A percentile compares a stretch with the other conserved stretches of the same genome.
Evolutionary conservation across 2,329 filamentous ascomycete genomes (phyloP).

Genomic region (Coniella vitis): DNA sequence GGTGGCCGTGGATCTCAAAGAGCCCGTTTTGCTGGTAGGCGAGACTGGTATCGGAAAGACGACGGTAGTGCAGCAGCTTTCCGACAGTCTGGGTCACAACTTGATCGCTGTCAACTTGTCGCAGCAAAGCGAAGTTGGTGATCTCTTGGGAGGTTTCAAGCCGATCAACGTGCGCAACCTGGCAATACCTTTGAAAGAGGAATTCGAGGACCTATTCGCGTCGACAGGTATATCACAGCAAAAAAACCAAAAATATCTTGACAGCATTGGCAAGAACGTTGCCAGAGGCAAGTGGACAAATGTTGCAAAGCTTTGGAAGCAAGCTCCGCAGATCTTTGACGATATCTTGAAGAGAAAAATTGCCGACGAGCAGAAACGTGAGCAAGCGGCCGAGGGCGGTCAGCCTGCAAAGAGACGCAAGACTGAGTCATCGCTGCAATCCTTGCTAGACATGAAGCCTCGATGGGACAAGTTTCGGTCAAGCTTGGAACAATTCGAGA

Average conservation of each 20-base stretch:
- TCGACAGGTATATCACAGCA: constrained; percentile 77
- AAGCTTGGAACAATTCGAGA: constrained; percentile 70
- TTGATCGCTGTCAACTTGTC: constrained; percentile 92
- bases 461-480: constrained; percentile 77
- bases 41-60: constrained; percentile 99
- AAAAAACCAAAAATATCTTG: constrained; percentile 82
- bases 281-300: constrained; percentile 82
- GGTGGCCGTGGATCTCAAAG: constrained; percentile 72
- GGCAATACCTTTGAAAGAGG: constrained; percentile 83
- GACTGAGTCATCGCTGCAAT: constrained; percentile 51
- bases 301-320: constrained; percentile 77
- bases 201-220: constrained; percentile 84
- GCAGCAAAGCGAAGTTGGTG: constrained; percentile 95
- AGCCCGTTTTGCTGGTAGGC: constrained; percentile 90
- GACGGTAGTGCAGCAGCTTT: constrained; percentile 88
- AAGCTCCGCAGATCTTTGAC: constrained; percentile 82
- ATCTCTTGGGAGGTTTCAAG: constrained; percentile 92
- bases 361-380: constrained; percentile 35
- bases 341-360: constrained; percentile 56
- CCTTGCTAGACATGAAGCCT: constrained; percentile 48
- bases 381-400: constrained; percentile 34
- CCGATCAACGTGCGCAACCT: constrained; percentile 85
- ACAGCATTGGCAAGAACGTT: constrained; percentile 72
- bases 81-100: constrained; percentile 75
- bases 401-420: constrained; percentile 66